Evolutionary conservation across 139 green algal species (phyloP).

Genomic region (Pleodorina starrii): DNA sequence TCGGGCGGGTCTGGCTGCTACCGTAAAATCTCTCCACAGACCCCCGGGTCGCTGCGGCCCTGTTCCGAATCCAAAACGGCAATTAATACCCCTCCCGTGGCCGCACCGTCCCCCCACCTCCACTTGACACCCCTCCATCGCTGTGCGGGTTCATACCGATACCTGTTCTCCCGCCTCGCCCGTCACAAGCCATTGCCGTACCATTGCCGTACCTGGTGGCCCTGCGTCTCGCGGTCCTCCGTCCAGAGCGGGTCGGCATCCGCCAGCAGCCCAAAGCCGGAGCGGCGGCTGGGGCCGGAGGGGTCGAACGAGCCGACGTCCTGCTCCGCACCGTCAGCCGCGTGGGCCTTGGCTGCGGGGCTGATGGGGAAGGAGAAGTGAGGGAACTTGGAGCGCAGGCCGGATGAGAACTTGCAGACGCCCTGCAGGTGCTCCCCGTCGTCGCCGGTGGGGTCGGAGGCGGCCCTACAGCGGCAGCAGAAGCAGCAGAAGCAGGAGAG

Average conservation of each 20-base stretch:
- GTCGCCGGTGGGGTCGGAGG: conserved; percentile 4
- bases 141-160: no score
- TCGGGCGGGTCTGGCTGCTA: no score
- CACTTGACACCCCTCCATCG: no score
- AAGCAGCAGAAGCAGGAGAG: no score
- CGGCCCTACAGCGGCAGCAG: no score
- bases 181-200: background rate
- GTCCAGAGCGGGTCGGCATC: conserved; percentile 76
- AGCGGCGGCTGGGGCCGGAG: background rate
- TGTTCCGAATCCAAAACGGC: no score
- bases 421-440: conserved; percentile 39
- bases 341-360: background rate
- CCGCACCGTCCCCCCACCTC: no score
- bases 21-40: no score
- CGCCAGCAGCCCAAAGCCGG: conserved; percentile 68
- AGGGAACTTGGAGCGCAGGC: conserved; percentile 65
- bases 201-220: conserved; percentile 61
- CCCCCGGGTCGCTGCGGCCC: no score
- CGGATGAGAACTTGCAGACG: conserved; percentile 70
- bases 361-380: conserved; percentile 55
- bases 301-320: no score
- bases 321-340: background rate
- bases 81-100: no score
- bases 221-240: conserved; percentile 70
- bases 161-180: no score